Conservation (phyloP, 352 stramenopile genomes). For the Phytophthora litchii region DNA sequence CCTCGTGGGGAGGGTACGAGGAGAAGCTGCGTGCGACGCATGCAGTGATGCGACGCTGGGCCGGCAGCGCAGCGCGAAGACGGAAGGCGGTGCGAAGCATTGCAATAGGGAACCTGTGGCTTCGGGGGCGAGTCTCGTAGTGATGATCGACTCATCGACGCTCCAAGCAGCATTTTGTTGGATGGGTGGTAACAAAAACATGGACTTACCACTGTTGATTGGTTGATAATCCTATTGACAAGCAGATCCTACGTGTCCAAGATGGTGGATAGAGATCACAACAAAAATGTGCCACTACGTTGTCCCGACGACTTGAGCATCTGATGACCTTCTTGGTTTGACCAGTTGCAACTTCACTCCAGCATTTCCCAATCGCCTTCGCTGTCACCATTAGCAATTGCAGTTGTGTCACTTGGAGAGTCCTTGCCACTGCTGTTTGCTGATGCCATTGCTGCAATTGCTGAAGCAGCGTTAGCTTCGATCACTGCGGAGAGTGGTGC, state of each 20-base stretch:
- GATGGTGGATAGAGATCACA: slow-evolving; percentile 9
- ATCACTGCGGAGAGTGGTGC: slow-evolving; percentile 26
- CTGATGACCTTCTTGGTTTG: background rate
- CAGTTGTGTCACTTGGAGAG: slow-evolving; percentile 15
- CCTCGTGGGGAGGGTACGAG: slow-evolving; percentile 79
- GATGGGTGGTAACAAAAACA: slow-evolving; percentile 21
- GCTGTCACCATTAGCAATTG: slow-evolving; percentile 6
- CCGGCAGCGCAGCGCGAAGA: slow-evolving; percentile 39
- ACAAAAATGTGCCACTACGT: slow-evolving; percentile 17
- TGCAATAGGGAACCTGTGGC: slow-evolving; percentile 11
- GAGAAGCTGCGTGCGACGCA: slow-evolving; percentile 55
- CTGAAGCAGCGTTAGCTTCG: slow-evolving; percentile 27
- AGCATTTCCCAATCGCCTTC: slow-evolving; percentile 41
- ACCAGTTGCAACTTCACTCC: slow-evolving; percentile 14
- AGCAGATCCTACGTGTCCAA: slow-evolving; percentile 5
- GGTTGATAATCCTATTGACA: slow-evolving; percentile 5
- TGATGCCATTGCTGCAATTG: slow-evolving; percentile 31
- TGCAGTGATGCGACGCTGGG: slow-evolving; percentile 44
- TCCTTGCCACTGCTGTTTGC: slow-evolving; percentile 24
- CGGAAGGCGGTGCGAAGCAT: slow-evolving; percentile 76
- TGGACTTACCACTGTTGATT: slow-evolving; percentile 4
- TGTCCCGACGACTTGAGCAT: background rate
- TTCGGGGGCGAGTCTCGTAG: slow-evolving; percentile 24
- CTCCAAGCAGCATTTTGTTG: slow-evolving; percentile 36
- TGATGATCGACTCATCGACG: slow-evolving; percentile 7